Evolutionary conservation across 1,284 basidiomycete genomes (phyloP), one percentile per base, ranked within the genome.

Genomic region (Ganoderma meredithae): DNA sequence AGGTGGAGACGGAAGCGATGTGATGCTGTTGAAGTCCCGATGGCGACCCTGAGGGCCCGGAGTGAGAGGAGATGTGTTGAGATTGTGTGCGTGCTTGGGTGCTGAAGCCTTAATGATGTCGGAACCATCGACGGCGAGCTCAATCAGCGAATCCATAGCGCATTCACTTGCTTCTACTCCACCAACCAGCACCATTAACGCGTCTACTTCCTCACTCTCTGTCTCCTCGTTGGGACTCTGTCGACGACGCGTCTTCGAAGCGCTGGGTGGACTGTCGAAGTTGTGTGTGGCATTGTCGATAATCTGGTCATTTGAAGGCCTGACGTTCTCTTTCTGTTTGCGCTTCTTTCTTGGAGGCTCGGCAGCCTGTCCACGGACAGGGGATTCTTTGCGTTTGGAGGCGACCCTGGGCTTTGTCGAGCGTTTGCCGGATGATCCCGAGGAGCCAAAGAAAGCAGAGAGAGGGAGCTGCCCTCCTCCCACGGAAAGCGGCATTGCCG

Each of bases 391-490:
- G 62, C 71, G 71, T 64, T 73, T 74, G 5, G 58, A 36, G 6
- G 66, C 39, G 41, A 43, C 6, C 27, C 60, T 67, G 33, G 70
- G 31, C 39, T 67, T 68, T 41, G 47, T 43, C 2, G 63, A 44
- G 3, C 61, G 66, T 33, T 59, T 72, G 12, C 41, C 53, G 31
- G 70, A 52, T 22, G 65, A 17, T 31, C 52, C 52, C 9, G 62
- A 68, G n/a, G 62, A 52, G 9, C 33, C 41, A 33, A 75, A 69
- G 67, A 69, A 76, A 1, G 72, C 70, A 19, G 71, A 65, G 8
- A 76, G 61, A 4, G 75, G 73, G 8, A 76, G 69, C 39, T 76
- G 75, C 15, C 53, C 69, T n/a, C 73, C 73, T 13, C 65, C 22
- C 3, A 70, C 43, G 49, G 71, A 71, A 19, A 65, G 56, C 12